Evolutionary conservation across 805 yeast genomes (phyloP).

Genomic region (Cyberlindnera mississippiensis): DNA sequence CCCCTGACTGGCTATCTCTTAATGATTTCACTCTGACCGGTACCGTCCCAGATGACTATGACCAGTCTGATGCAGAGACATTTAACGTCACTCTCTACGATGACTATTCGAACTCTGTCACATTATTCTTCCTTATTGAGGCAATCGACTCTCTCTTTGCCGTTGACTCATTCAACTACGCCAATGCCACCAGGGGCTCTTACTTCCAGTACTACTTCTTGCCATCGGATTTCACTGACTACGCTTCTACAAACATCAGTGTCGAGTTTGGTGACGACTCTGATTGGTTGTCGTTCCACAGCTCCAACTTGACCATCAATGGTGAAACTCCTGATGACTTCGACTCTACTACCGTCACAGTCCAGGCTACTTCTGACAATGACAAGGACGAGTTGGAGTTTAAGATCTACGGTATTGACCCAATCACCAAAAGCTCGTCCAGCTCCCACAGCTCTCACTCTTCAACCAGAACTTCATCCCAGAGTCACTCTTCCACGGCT

Average conservation of each 20-base stretch:
- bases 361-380: constrained; percentile 38
- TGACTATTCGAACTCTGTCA: constrained; percentile 54
- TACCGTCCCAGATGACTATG: constrained; percentile 45
- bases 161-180: constrained; percentile 44
- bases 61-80: constrained; percentile 26
- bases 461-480: constrained; percentile 25
- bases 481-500: constrained; percentile 26
- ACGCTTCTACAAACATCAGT: constrained; percentile 43
- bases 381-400: constrained; percentile 41
- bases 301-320: constrained; percentile 55
- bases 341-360: constrained; percentile 34
- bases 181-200: constrained; percentile 65
- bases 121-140: constrained; percentile 53
- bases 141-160: constrained; percentile 54
- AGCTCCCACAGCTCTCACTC: constrained; percentile 30
- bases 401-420: constrained; percentile 48
- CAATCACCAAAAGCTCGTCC: constrained; percentile 20
- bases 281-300: constrained; percentile 65
- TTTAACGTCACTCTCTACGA: constrained; percentile 60
- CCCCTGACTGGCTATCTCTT: constrained; percentile 60
- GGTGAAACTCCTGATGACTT: constrained; percentile 63
- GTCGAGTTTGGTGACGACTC: constrained; percentile 39
- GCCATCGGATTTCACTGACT: constrained; percentile 54
- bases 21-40: constrained; percentile 48
- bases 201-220: constrained; percentile 55